A percentile compares a stretch with the other conserved stretches of the same genome.
Evolutionary conservation across 1,139 yeast species (phyloP).

Genomic region (Geotrichum fermentans): DNA sequence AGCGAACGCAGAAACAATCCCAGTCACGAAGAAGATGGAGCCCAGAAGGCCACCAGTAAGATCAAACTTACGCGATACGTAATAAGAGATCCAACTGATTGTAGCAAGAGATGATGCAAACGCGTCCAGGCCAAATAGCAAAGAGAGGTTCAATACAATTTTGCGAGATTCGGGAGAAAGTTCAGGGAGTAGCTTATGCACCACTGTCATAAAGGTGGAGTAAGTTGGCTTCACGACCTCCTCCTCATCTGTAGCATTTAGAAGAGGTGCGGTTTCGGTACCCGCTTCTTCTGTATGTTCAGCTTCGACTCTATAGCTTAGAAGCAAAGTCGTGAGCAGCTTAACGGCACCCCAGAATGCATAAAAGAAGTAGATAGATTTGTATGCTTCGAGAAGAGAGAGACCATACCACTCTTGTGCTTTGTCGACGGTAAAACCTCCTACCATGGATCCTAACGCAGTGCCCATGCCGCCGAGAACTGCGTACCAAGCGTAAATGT

Average conservation of each 20-base stretch:
- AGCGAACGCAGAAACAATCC: constrained; percentile 55
- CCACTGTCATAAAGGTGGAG: not conserved
- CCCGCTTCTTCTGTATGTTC: not conserved
- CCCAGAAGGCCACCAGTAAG: constrained; percentile 40
- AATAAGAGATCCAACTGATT: constrained; percentile 80
- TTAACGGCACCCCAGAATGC: constrained; percentile 54
- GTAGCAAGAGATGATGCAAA: constrained; percentile 87
- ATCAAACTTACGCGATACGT: constrained; percentile 44
- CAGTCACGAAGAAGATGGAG: constrained; percentile 56
- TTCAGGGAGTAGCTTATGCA: constrained; percentile 16
- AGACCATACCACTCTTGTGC: constrained; percentile 28
- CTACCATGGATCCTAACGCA: constrained; percentile 64
- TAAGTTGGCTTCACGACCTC: not conserved
- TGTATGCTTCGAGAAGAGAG: constrained; percentile 46
- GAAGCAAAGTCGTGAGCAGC: constrained; percentile 48
- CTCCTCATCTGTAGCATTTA: not conserved
- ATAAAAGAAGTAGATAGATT: constrained; percentile 56
- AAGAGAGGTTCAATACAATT: constrained; percentile 38
- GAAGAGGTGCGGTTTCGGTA: constrained; percentile 14
- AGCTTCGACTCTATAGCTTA: constrained; percentile 54
- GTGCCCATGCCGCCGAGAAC: constrained; percentile 68
- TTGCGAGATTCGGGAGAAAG: constrained; percentile 23
- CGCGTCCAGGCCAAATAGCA: constrained; percentile 68
- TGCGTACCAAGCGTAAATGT: constrained; percentile 67
- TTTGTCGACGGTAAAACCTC: constrained; percentile 56